Evolutionary conservation across 2,329 filamentous ascomycete genomes (phyloP), one percentile per base, ranked within the genome.

Genomic region (Talaromyces pinophilus): DNA sequence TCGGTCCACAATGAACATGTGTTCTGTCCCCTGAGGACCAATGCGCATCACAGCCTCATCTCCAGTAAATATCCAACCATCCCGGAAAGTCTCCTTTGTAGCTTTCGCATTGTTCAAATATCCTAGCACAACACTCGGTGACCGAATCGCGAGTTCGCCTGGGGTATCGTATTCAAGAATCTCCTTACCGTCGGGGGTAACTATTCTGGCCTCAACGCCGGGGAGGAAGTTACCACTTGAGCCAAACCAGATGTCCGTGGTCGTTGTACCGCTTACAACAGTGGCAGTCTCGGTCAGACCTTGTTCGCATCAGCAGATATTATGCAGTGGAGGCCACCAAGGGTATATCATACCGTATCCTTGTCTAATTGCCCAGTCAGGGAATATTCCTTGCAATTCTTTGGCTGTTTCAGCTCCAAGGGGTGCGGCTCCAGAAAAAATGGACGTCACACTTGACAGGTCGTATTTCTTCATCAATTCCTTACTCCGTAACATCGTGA

Each of bases 101-200:
- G 93, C 92, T 73, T 91, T 89, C 54, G 91, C 88, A 73, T 97
- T 96, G 79, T 96, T 90, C 63, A 96, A 81, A 71, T 97, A 97
- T 0, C 93, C 93, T 0, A 97, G 79, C 0, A 91, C 88, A 0
- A 96, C 86, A 0, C 89, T 88, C 0, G 92, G 93, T 0, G 87
- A 87, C 75, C 92, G 91, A 25, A 96, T 86, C 19, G 92, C 83
- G 15, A 97, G 84, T 77, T 97, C 93, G 42, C 93, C 93, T 0
- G 90, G 91, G 55, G 88, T 86, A 68, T 94, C 87, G 70, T 91
- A 88, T 7, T 81, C 84, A 0, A 85, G 89, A 64, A 95, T 84
- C 73, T 95, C 91, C 5, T 82, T 81, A 1, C 90, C 91, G 67
- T 93, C 89, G 0, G 82, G 76, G 4, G 86, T 87, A 19, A 96